Base-by-base conservation (phyloP, 257 asterid species). In the Solanum chiquidenum region DNA sequence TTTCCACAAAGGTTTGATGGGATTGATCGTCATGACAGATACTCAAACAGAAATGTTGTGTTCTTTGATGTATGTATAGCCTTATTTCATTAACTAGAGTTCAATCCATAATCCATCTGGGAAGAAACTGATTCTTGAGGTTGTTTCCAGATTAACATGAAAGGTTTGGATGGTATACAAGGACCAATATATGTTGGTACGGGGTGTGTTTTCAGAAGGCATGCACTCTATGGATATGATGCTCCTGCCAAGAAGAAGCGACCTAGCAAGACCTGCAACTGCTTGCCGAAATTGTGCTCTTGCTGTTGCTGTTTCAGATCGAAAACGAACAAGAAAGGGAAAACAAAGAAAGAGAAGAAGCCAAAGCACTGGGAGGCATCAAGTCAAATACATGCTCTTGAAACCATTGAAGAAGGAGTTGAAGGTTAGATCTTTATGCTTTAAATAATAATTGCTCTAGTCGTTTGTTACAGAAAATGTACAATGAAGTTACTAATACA, bases 151-250 rank as follows among this genome's bases (percentile, higher is more conserved):
- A 96, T 96, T 88, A 96, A 95, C 84, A 95, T 96, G 99, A 96
- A 96, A 91, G 98, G 98, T 25, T 93, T 96, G 89, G 99, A 96
- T 92, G 99, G 99, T 55, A 86, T 95, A 88, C 99, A 96, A 94
- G 99, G 99, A 44, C 99, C 99, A 58, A 95, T 96, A 87, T 96
- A 95, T 74, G 99, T 95, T 5, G 99, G 98, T 85, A 96, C 99
- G 0, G 99, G 99, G 18, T 94, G 99, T 90, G 98, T 96, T 34
- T 96, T 96, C 88, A 91, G 98, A 91, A 92, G 98, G 93, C 96
- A 94, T 85, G 99, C 99, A 21, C 92, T 96, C 52, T 95, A 96
- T 73, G 98, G 98, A 85, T 91, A 40, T 69, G 98, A 94, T 88
- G 98, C 98, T 75, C 99, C 99, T 18, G 46, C 90, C 38, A 92